Evolutionary conservation across 2,329 filamentous ascomycete genomes (phyloP), one percentile per base, ranked within the genome.

Genomic region (Teratosphaeria epicoccoides): DNA sequence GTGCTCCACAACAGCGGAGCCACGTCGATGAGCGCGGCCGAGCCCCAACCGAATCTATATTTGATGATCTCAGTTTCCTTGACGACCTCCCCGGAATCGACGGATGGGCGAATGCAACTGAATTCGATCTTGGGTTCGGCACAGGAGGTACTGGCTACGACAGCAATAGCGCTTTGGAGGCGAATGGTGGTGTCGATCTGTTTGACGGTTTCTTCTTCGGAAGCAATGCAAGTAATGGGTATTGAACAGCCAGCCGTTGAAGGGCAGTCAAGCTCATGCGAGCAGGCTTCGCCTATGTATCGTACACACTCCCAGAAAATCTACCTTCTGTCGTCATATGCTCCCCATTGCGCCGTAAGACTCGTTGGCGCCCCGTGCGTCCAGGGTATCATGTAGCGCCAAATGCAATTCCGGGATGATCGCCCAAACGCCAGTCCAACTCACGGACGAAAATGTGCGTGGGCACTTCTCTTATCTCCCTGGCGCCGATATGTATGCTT

Each of bases 151-250:
- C 59, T 22, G 59, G 57, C 12, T 57, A 57, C 46, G 61, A 58
- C 47, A 49, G 56, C 33, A 70, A 70, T 46, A 70, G 70, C 5
- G 72, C 82, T 63, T 75, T 81, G 60, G 81, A 84, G 58, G 83
- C 59, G 11, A 60, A 57, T 44, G 59, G 60, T 3, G 58, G 59
- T 43, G 57, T 73, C 29, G 73, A 76, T 63, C 54, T 76, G 11
- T 87, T 88, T 67, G 84, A 87, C 62, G 81, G 81, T 0, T 87
- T 87, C 64, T 86, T 85, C 70, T 85, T 86, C 64, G 82, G 83
- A 1, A 17, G 33, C 33, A 40, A 17, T 20, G 33, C 33, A 40
- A 22, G 6, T 22, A 40, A 20, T 6, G n/a, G 33, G 6, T 40
- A 40, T 17, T 40, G 33, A 40, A 40, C 63, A 17, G 65, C 43